These are phyloP conservation scores for Ceratocystis albifundus DNA, from an alignment of 2,329 filamentous ascomycete species.

Conservation along the genomic window DNA sequence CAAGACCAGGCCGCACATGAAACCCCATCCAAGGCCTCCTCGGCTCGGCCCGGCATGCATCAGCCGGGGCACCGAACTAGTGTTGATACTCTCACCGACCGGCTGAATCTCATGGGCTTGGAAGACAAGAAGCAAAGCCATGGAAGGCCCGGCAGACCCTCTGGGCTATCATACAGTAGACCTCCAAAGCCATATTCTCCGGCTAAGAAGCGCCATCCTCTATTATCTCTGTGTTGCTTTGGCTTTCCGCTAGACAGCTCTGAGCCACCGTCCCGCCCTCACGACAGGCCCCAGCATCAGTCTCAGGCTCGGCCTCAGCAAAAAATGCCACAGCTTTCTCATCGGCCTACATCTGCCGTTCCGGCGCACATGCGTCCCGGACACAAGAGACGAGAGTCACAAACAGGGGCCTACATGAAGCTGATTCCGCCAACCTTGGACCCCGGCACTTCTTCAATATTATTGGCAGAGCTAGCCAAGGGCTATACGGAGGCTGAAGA, in stretches of 20 bases:
- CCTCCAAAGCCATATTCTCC: conserved; percentile 16
- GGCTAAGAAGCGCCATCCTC: conserved; percentile 1
- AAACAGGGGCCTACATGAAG: conserved; percentile 38
- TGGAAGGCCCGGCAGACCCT: conserved; percentile 26
- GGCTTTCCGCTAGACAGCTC: conserved; percentile 9
- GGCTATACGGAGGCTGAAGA: conserved; percentile 57
- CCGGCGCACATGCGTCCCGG: conserved; percentile 35
- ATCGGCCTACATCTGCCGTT: conserved; percentile 35
- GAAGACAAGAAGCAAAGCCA: conserved; percentile 34
- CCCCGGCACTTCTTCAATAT: conserved; percentile 54
- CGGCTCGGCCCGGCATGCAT: not conserved
- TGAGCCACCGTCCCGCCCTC: not conserved
- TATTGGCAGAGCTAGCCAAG: conserved; percentile 67
- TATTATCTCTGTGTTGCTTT: conserved; percentile 20
- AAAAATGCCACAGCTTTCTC: conserved; percentile 35
- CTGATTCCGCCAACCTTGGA: conserved; percentile 59
- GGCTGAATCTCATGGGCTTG: conserved; percentile 63
- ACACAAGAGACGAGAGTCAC: conserved; percentile 25
- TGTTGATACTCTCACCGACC: conserved; percentile 74
- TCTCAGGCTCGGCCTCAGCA: not conserved
- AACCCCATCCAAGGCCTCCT: conserved; percentile 33
- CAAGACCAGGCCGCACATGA: conserved; percentile 61
- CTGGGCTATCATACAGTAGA: conserved; percentile 21
- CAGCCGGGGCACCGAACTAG: conserved; percentile 52
- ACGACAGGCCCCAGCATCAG: not conserved